phyloP scores from a whole-genome alignment of 208 protist species.

The Naegleria gruberi region DNA sequence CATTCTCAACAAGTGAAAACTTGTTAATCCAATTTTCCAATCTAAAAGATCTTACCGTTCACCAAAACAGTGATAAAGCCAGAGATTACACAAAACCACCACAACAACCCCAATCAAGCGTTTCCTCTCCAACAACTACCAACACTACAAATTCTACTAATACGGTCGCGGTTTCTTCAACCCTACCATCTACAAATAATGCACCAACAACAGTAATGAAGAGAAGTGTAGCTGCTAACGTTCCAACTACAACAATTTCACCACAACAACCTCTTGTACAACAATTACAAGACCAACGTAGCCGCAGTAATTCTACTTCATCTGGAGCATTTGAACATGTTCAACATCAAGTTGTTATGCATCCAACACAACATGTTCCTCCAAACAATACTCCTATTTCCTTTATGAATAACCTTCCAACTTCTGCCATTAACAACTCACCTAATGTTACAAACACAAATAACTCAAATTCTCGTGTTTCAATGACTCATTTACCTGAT shows the following conservation, averaged over 20 bases:
- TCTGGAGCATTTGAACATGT: background rate
- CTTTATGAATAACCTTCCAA: background rate
- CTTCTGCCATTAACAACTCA: background rate
- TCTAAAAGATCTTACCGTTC: background rate
- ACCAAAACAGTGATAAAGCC: background rate
- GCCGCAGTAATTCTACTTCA: background rate
- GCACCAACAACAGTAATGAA: background rate
- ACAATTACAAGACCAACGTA: background rate
- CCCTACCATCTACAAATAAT: too few relatives aligned
- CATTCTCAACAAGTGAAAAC: background rate
- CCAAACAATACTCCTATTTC: background rate
- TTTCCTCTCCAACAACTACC: background rate
- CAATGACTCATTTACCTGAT: background rate
- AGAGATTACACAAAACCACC: conserved; percentile 13
- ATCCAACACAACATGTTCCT: background rate
- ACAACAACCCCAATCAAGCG: background rate
- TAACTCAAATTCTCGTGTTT: background rate
- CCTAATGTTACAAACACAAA: background rate
- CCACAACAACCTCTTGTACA: background rate
- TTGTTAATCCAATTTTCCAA: background rate
- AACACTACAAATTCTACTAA: background rate
- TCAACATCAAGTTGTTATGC: background rate
- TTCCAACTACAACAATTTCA: background rate
- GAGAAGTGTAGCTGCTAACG: background rate
- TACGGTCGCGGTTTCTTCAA: too few relatives aligned